Conservation (phyloP, 2,329 filamentous ascomycete species). For the Botrytis galanthina region DNA sequence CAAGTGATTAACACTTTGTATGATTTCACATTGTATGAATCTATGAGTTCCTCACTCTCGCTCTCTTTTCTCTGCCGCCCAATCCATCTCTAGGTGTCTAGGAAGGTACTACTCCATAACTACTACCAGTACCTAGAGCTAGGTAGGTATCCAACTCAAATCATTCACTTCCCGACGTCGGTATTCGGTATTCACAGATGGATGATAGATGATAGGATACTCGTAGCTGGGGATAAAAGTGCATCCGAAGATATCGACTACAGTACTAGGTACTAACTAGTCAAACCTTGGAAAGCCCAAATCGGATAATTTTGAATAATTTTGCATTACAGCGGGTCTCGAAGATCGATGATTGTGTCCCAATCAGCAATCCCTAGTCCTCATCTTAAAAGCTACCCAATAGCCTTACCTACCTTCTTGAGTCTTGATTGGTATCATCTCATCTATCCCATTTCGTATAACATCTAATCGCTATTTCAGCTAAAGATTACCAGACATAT, state of each 20-base stretch:
- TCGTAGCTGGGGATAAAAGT: neutral
- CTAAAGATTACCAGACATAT: neutral
- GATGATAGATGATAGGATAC: neutral
- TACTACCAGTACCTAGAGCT: neutral
- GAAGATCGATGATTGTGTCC: neutral
- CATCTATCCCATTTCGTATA: neutral
- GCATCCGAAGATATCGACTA: neutral
- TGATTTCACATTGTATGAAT: neutral
- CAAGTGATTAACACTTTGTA: no score
- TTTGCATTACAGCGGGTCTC: neutral
- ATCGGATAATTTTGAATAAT: neutral
- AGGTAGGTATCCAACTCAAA: neutral
- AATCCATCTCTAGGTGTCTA: neutral
- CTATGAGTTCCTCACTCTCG: neutral
- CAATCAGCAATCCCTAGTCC: neutral
- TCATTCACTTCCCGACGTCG: neutral
- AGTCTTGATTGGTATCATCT: neutral
- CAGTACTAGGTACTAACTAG: neutral
- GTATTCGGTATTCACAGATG: neutral
- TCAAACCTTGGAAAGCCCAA: no score
- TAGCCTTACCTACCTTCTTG: neutral
- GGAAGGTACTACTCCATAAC: neutral
- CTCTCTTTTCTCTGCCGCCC: neutral
- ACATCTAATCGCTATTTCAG: neutral
- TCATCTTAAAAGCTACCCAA: neutral